phyloP scores from a whole-genome alignment of 225 moss, liverwort and hornwort species.

The Sphagnum contortum region DNA sequence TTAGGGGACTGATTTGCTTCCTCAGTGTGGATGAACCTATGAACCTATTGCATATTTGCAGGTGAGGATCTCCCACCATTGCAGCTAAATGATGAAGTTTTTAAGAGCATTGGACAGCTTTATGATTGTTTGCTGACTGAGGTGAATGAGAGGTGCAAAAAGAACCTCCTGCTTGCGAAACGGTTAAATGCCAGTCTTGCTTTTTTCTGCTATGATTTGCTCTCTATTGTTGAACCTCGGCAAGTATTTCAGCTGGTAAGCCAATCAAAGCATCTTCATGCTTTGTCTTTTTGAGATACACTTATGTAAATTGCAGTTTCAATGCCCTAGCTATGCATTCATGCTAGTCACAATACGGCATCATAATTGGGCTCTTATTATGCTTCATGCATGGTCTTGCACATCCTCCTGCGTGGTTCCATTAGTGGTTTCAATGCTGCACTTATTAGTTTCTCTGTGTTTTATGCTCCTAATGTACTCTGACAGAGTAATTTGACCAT shows the following conservation, averaged over 20 bases:
- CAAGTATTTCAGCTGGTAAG: slow-evolving; percentile 97
- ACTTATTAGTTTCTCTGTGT: not conserved
- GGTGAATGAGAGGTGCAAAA: slow-evolving; percentile 97
- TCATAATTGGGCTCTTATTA: not conserved
- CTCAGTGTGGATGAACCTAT: too few species aligned
- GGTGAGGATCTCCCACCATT: slow-evolving; percentile 91
- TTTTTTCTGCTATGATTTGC: slow-evolving; percentile 89
- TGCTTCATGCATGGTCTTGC: not conserved
- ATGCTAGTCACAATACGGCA: too few species aligned
- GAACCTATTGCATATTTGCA: slow-evolving; percentile 12
- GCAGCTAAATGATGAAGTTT: slow-evolving; percentile 89
- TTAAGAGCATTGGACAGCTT: slow-evolving; percentile 91
- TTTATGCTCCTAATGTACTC: slow-evolving; percentile 6
- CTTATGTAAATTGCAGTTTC: too few species aligned
- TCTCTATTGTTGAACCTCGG: slow-evolving; percentile 86
- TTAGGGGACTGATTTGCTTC: too few species aligned
- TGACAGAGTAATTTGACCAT: too few species aligned
- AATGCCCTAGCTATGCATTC: too few species aligned
- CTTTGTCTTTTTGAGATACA: too few species aligned
- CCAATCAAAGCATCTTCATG: not conserved
- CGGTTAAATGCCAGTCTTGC: slow-evolving; percentile 85
- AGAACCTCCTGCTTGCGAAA: slow-evolving; percentile 72
- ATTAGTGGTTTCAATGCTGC: not conserved
- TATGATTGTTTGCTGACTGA: slow-evolving; percentile 95
- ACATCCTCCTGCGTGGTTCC: not conserved